Conservation (phyloP, 2,329 filamentous ascomycete species). For the Dactylonectria estremocensis region DNA sequence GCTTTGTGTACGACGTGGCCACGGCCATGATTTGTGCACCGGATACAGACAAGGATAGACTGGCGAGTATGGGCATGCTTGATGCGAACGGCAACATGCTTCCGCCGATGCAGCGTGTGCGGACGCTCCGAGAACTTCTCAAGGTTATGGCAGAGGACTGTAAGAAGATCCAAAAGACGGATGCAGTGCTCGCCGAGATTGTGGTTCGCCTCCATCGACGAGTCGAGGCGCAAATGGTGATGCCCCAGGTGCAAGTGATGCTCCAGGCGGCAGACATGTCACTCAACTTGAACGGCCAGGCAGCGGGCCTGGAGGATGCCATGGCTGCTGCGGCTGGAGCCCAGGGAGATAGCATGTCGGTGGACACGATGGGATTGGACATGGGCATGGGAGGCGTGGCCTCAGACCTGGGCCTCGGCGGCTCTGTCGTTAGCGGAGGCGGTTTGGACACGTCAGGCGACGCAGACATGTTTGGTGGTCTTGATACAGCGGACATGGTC, state of each 20-base stretch:
- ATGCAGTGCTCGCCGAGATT: slow-evolving; percentile 71
- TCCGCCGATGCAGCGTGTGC: slow-evolving; percentile 60
- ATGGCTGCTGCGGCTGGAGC: slow-evolving; percentile 61
- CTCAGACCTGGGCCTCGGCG: slow-evolving; percentile 57
- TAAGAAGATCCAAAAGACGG: slow-evolving; percentile 69
- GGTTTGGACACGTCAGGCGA: slow-evolving; percentile 53
- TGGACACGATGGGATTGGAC: slow-evolving; percentile 63
- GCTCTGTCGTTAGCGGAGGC: slow-evolving; percentile 52
- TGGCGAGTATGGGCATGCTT: slow-evolving; percentile 49
- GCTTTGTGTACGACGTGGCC: slow-evolving; percentile 78
- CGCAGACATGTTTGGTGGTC: slow-evolving; percentile 56
- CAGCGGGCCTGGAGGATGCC: slow-evolving; percentile 57
- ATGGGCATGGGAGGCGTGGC: slow-evolving; percentile 57
- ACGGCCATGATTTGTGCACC: slow-evolving; percentile 80
- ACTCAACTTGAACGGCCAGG: slow-evolving; percentile 58
- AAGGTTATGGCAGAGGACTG: slow-evolving; percentile 72
- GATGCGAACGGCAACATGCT: slow-evolving; percentile 56
- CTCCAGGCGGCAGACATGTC: slow-evolving; percentile 60
- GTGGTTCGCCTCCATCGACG: slow-evolving; percentile 74
- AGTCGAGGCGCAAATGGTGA: slow-evolving; percentile 76
- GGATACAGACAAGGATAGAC: slow-evolving; percentile 64
- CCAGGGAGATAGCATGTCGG: slow-evolving; percentile 57
- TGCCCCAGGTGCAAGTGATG: slow-evolving; percentile 58
- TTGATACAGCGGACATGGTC: slow-evolving; percentile 59
- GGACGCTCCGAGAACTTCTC: slow-evolving; percentile 74